These are phyloP conservation scores for Combretum micranthum DNA, from an alignment of 345 rosid species.

Conservation along the genomic window DNA sequence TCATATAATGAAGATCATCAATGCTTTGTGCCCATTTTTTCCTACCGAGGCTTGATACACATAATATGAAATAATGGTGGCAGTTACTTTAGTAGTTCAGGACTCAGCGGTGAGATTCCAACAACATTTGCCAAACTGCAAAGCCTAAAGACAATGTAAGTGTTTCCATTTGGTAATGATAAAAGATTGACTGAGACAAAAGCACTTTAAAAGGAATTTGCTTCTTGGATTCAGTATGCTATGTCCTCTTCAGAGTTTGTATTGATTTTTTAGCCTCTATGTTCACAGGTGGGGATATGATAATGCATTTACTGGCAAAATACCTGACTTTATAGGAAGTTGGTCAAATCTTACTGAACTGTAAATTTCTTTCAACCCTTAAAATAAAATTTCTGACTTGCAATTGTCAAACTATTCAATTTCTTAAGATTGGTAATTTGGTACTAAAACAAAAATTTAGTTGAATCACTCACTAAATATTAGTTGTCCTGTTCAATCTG, in stretches of 20 bases:
- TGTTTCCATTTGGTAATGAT: neutral
- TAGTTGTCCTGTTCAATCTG: too few species aligned
- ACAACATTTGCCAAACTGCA: conserved; percentile 33
- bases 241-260: neutral
- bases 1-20: neutral
- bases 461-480: too few species aligned
- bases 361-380: conserved; percentile 23
- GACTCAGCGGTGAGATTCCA: conserved; percentile 44
- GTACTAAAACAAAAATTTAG: too few species aligned
- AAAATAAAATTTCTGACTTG: neutral
- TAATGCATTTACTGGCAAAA: conserved; percentile 44
- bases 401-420: neutral
- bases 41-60: neutral
- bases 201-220: neutral
- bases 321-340: conserved; percentile 64
- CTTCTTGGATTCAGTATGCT: neutral
- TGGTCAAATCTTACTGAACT: conserved; percentile 44
- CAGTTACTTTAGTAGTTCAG: conserved; percentile 47
- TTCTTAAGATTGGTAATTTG: neutral
- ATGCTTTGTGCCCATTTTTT: neutral
- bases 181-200: too few species aligned
- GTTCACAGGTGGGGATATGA: conserved; percentile 54
- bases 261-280: too few species aligned
- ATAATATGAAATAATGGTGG: conserved; percentile 1
- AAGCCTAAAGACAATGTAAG: conserved; percentile 32